phyloP scores from a whole-genome alignment of 2,329 filamentous ascomycete species.

The Fusarium sp. region DNA sequence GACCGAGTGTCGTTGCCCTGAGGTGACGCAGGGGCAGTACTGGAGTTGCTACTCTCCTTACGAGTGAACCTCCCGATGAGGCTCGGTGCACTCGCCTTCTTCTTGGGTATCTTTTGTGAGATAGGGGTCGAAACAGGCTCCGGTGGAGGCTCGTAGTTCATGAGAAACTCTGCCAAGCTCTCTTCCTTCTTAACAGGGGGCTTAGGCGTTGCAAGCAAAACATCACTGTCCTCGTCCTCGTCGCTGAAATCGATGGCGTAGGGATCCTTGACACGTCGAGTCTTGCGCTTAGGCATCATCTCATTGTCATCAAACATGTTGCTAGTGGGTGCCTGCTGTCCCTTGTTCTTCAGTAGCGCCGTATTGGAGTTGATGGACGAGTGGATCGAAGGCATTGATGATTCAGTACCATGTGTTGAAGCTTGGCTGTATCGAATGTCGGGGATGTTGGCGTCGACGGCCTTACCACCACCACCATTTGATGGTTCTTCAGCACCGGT shows the following conservation, averaged over 20 bases:
- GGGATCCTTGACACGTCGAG: conserved; percentile 83
- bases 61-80: conserved; percentile 69
- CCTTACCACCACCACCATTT: conserved; percentile 47
- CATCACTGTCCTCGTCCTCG: conserved; percentile 66
- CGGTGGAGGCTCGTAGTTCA: conserved; percentile 73
- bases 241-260: conserved; percentile 91
- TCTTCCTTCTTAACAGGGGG: conserved; percentile 65
- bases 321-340: conserved; percentile 42
- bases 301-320: conserved; percentile 62
- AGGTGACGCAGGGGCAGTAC: conserved; percentile 39
- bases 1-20: conserved; percentile 48
- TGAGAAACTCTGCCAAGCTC: conserved; percentile 78
- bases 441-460: conserved; percentile 67
- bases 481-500: conserved; percentile 85
- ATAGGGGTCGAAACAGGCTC: conserved; percentile 54
- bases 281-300: conserved; percentile 76
- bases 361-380: conserved; percentile 82
- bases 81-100: conserved; percentile 72
- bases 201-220: conserved; percentile 53
- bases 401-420: conserved; percentile 67
- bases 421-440: conserved; percentile 67
- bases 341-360: conserved; percentile 67
- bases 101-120: conserved; percentile 61
- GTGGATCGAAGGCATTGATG: conserved; percentile 65
- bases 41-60: conserved; percentile 48